Evolutionary conservation across 2,329 filamentous ascomycete genomes (phyloP).

Genomic region (Aspergillus novoparasiticus): DNA sequence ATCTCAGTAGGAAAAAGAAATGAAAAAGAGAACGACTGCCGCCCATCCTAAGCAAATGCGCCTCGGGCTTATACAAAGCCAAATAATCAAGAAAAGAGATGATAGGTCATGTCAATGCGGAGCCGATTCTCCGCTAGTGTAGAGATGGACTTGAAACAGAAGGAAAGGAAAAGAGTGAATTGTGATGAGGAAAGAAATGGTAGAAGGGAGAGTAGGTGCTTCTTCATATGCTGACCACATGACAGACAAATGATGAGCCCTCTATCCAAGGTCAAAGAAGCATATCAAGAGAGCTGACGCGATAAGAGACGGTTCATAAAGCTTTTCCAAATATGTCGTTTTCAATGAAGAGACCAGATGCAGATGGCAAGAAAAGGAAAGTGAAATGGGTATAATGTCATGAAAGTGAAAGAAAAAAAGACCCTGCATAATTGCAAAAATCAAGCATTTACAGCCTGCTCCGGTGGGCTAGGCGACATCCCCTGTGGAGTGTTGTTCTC

Average conservation of each 20-base stretch:
- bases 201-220: not conserved
- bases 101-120: not conserved
- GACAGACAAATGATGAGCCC: not conserved
- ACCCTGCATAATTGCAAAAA: not conserved
- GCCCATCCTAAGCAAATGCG: not conserved
- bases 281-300: not conserved
- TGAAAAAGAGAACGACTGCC: not conserved
- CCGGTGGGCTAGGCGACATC: constrained; percentile 23
- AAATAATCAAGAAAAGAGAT: not conserved
- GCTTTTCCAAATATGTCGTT: constrained; percentile 2
- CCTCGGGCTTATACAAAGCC: not conserved
- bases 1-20: constrained; percentile 1
- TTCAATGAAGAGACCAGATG: constrained; percentile 6
- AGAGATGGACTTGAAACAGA: constrained; percentile 7
- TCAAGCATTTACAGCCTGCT: constrained; percentile 34
- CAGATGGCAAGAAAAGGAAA: constrained; percentile 7
- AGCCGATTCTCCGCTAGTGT: not conserved
- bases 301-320: constrained; percentile 2
- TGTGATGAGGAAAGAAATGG: not conserved
- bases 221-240: not conserved
- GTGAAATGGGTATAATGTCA: constrained; percentile 17
- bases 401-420: constrained; percentile 9
- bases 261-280: not conserved
- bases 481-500: constrained; percentile 21
- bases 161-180: constrained; percentile 9